A percentile compares a stretch with the other conserved stretches of the same genome.
Evolutionary conservation across 306 rosid genomes (phyloP).

Genomic region (Canavalia gladiata): DNA sequence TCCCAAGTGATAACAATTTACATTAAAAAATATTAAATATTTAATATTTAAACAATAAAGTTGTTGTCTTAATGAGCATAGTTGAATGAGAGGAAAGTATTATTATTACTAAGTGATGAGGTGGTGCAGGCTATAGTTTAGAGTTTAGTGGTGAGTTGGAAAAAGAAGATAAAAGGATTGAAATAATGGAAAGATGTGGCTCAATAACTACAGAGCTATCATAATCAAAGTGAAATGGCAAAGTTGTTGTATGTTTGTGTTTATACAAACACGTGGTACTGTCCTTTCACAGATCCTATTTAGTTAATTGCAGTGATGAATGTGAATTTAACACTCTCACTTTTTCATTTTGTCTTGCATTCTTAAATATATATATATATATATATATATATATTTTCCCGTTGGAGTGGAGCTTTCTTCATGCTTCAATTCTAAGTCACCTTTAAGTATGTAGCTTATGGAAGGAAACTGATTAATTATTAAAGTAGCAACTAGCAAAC

Average conservation of each 20-base stretch:
- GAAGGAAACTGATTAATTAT: background rate
- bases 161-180: no score
- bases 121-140: no score
- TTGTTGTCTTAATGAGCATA: no score
- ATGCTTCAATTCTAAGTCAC: conserved; percentile 21
- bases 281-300: background rate
- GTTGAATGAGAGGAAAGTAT: no score
- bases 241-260: background rate
- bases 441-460: background rate
- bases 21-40: no score
- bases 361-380: background rate
- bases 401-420: background rate
- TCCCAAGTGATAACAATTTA: no score
- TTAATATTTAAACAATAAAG: no score
- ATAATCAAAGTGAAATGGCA: conserved; percentile 4
- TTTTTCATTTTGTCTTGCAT: conserved; percentile 28
- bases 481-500: no score
- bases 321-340: conserved; percentile 1
- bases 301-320: background rate
- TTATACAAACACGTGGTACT: background rate
- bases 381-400: no score
- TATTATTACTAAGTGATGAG: no score
- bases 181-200: background rate
- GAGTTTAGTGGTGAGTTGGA: no score
- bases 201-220: background rate